phyloP scores from a whole-genome alignment of 1,284 basidiomycete species.

The Tremellales sp. region DNA sequence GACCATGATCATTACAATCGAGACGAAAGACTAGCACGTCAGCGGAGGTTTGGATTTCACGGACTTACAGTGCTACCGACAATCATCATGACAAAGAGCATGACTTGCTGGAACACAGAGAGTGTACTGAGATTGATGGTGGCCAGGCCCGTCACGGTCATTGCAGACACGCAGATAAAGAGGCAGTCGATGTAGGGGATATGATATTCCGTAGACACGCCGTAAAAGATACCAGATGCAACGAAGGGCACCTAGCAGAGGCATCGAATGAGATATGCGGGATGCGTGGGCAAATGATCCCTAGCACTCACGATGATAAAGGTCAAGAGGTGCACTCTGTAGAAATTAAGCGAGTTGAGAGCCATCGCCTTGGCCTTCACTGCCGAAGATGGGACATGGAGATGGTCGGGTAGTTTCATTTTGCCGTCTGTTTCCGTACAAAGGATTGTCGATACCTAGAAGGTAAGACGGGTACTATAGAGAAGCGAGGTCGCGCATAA shows the following conservation, averaged over 20 bases:
- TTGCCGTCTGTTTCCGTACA: slow-evolving; percentile 1
- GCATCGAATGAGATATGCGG: not conserved
- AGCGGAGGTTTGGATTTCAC: not conserved
- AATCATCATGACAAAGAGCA: slow-evolving; percentile 49
- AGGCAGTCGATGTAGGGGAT: slow-evolving; percentile 53
- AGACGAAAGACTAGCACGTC: slow-evolving; percentile 37
- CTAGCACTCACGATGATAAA: slow-evolving; percentile 48
- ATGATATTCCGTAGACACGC: slow-evolving; percentile 37
- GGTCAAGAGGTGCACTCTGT: slow-evolving; percentile 49
- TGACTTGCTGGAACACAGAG: slow-evolving; percentile 51
- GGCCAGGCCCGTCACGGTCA: slow-evolving; percentile 54
- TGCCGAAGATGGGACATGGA: slow-evolving; percentile 16
- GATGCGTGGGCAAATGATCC: not conserved
- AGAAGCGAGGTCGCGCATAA: too few relatives aligned
- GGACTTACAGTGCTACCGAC: slow-evolving; percentile 45
- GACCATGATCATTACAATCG: slow-evolving; percentile 48
- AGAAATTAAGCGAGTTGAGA: slow-evolving; percentile 43
- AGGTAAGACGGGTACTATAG: too few relatives aligned
- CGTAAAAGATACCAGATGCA: slow-evolving; percentile 51
- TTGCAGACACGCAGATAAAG: slow-evolving; percentile 52
- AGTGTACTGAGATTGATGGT: slow-evolving; percentile 51
- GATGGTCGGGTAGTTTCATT: slow-evolving; percentile 15
- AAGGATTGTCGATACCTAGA: slow-evolving; percentile 6
- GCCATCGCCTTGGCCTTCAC: slow-evolving; percentile 16
- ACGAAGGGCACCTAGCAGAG: slow-evolving; percentile 49